Percentiles rank a stretch among this genome's conserved stretches.
phyloP scores from a whole-genome alignment of 2,329 filamentous ascomycete species.

The Tolypocladium nubicola region DNA sequence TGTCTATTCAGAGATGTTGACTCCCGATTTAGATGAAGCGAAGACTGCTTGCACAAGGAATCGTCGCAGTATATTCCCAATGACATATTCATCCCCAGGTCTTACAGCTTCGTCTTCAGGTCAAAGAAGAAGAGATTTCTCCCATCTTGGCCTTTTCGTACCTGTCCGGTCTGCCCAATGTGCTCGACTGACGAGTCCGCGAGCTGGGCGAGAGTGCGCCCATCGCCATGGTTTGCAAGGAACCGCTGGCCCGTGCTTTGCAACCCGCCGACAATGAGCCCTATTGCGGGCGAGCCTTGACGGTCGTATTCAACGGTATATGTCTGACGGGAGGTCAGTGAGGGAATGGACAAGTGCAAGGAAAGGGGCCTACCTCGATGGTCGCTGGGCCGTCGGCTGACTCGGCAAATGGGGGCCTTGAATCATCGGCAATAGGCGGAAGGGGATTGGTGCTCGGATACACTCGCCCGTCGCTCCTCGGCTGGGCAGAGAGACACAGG shows the following conservation, averaged over 20 bases:
- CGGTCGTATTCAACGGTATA: conserved; percentile 20
- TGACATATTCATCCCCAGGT: no score
- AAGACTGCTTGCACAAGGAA: no score
- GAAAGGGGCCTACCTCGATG: conserved; percentile 12
- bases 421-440: conserved; percentile 2
- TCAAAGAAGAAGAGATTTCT: conserved; percentile 10
- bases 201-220: conserved; percentile 8
- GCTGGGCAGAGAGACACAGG: conserved; percentile 41
- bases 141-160: conserved; percentile 2
- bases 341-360: neutral
- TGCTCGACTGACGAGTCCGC: conserved; percentile 6
- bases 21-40: no score
- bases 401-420: conserved; percentile 7
- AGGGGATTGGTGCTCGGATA: conserved; percentile 10
- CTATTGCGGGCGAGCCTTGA: conserved; percentile 7
- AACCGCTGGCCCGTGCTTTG: conserved; percentile 11
- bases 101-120: conserved; percentile 5
- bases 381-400: conserved; percentile 11
- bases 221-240: conserved; percentile 16
- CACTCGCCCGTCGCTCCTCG: conserved; percentile 10
- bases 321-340: conserved; percentile 8
- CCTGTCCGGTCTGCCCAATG: conserved; percentile 9
- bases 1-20: no score
- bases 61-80: no score
- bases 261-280: conserved; percentile 12